phyloP scores from a whole-genome alignment of 768 basidiomycete species.

The Leucocoprinus sp. region DNA sequence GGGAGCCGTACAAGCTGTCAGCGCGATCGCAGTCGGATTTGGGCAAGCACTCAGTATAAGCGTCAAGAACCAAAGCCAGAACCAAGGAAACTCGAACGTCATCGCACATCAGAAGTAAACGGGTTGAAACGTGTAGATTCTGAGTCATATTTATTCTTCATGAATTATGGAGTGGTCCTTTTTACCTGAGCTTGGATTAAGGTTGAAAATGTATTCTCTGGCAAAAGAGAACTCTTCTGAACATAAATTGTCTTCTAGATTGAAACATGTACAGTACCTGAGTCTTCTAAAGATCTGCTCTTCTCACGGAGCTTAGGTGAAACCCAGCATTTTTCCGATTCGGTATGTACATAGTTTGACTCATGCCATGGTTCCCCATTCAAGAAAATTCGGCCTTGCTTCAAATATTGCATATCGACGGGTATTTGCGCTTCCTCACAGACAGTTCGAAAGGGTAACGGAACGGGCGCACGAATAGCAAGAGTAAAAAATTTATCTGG shows the following conservation, averaged over 20 bases:
- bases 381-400: slow-evolving; percentile 38
- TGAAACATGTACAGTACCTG: neutral
- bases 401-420: slow-evolving; percentile 25
- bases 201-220: neutral
- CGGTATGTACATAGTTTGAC: neutral
- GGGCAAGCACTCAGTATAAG: slow-evolving; percentile 39
- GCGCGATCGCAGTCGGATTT: slow-evolving; percentile 70
- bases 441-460: slow-evolving; percentile 42
- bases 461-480: slow-evolving; percentile 49
- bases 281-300: neutral
- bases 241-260: neutral
- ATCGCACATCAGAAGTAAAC: neutral
- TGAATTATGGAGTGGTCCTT: neutral
- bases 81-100: slow-evolving; percentile 11
- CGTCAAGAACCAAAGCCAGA: slow-evolving; percentile 23
- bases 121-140: neutral
- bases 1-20: slow-evolving; percentile 68
- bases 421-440: slow-evolving; percentile 40
- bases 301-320: slow-evolving; percentile 4
- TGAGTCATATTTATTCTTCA: slow-evolving; percentile 2
- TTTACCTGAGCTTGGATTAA: neutral
- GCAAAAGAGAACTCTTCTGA: neutral
- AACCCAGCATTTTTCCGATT: slow-evolving; percentile 9
- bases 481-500: slow-evolving; percentile 43
- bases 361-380: slow-evolving; percentile 25